Evolutionary conservation across 2,329 filamentous ascomycete species (phyloP).

Genomic region (Atkinsonella texensis): DNA sequence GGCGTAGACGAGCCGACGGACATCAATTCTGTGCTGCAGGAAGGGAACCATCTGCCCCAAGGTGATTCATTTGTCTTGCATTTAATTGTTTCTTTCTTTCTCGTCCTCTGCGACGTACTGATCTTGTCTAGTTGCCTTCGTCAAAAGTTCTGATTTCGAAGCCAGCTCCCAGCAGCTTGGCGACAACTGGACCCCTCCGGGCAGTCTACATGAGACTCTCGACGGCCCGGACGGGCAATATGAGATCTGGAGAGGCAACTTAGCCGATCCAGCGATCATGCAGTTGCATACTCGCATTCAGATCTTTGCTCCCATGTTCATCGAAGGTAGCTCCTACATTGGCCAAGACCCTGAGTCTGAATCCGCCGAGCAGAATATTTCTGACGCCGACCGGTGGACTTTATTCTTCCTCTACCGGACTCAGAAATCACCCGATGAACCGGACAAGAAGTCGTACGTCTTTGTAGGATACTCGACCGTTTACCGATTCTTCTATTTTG

Average conservation of each 20-base stretch:
- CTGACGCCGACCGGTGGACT: conserved; percentile 75
- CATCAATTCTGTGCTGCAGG: conserved; percentile 49
- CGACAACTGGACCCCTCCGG: conserved; percentile 57
- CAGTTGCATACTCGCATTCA: conserved; percentile 70
- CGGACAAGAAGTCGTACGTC: conserved; percentile 50
- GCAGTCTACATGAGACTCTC: conserved; percentile 55
- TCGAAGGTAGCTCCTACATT: conserved; percentile 81
- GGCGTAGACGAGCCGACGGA: conserved; percentile 60
- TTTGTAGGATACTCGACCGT: conserved; percentile 86
- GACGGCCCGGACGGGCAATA: conserved; percentile 50
- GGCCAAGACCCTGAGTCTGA: conserved; percentile 31
- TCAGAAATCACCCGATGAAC: conserved; percentile 27
- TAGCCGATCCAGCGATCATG: conserved; percentile 57
- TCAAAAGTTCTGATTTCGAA: conserved; percentile 50
- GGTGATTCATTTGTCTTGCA: conserved; percentile 26
- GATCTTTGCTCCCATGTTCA: conserved; percentile 73
- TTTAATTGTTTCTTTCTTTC: conserved; percentile 14
- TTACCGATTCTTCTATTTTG: conserved; percentile 68
- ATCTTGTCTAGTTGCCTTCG: conserved; percentile 48
- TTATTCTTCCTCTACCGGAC: conserved; percentile 78
- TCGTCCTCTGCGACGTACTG: not conserved
- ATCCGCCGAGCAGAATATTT: conserved; percentile 54
- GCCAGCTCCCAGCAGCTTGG: conserved; percentile 35
- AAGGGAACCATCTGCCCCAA: conserved; percentile 55
- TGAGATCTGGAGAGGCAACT: conserved; percentile 72